These are phyloP conservation scores for Halophytophthora batemanensis DNA, from an alignment of 352 stramenopile genomes.

Conservation along the genomic window DNA sequence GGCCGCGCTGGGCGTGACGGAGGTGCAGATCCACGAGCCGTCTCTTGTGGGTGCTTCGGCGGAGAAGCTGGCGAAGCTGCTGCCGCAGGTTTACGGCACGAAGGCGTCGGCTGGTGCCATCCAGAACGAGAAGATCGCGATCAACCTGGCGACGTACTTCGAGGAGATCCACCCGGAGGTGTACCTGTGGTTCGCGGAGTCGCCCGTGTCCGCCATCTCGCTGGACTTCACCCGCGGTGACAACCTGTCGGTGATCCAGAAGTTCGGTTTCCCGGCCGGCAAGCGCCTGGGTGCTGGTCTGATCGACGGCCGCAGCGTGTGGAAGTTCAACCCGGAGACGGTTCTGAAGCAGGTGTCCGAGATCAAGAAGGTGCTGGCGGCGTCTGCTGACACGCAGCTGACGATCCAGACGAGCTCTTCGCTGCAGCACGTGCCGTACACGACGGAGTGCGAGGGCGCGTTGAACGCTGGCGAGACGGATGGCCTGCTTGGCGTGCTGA, in stretches of 20 bases:
- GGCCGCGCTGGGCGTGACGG: slow-evolving; percentile 61
- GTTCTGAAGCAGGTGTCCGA: slow-evolving; percentile 44
- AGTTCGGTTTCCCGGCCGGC: slow-evolving; percentile 79
- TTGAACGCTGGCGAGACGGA: slow-evolving; percentile 72
- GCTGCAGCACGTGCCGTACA: slow-evolving; percentile 90
- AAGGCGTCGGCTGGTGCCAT: slow-evolving; percentile 55
- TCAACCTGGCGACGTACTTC: slow-evolving; percentile 88
- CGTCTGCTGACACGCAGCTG: slow-evolving; percentile 40
- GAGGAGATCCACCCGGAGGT: slow-evolving; percentile 86
- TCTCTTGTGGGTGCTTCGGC: slow-evolving; percentile 79
- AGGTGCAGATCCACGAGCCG: slow-evolving; percentile 92
- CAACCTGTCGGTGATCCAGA: slow-evolving; percentile 77
- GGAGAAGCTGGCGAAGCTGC: slow-evolving; percentile 47
- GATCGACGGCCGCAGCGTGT: slow-evolving; percentile 89
- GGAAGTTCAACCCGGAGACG: slow-evolving; percentile 82
- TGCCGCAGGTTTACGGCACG: slow-evolving; percentile 65
- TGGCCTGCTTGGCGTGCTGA: slow-evolving; percentile 69
- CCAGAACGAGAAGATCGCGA: slow-evolving; percentile 48
- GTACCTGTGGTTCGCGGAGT: slow-evolving; percentile 87
- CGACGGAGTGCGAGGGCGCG: slow-evolving; percentile 67
- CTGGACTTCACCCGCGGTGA: slow-evolving; percentile 92
- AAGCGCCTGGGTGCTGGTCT: slow-evolving; percentile 88
- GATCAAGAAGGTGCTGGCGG: slow-evolving; percentile 62
- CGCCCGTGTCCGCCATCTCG: slow-evolving; percentile 76
- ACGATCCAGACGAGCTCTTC: slow-evolving; percentile 88